Base-by-base conservation (phyloP, 2,329 filamentous ascomycete species). In the Apiospora aurea region DNA sequence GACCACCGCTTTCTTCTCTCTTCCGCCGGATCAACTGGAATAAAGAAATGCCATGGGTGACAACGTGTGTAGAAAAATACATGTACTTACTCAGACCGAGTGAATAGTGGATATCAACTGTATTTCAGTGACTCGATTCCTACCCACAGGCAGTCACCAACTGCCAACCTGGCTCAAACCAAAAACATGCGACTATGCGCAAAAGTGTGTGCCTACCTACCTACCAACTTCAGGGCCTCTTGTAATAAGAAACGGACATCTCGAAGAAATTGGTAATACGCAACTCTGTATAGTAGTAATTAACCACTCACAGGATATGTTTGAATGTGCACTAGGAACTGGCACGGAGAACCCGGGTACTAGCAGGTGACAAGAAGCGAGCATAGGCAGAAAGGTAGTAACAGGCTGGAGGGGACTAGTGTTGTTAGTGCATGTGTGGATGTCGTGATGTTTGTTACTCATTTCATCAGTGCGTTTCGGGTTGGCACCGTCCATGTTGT, bases 381-480 rank as follows among this genome's bases (percentile, higher is more conserved):
- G 29, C 53, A n/a, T 38, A 64, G 57, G 18, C 57, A 64, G 53
- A 38, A 11, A 64, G 34, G 49, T 24, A 51, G 2, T 43, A 41
- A 51, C 18, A 41, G 34, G 29, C 34, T 51, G 29, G 57, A 64
- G 29, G 6, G 16, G 34, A 16, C 57, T 64, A 64, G 57, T 64
- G 57, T 18, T 64, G 57, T 41, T 64, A 64, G 57, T 64, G 8
- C 11, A 18, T 4, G 16, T 24, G 57, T 41, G 34, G 34, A 24
- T 64, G 57, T 64, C 34, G 57, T 64, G 57, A 61, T 61, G 53
- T 61, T 61, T 41, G 57, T 41, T 41, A 34, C 57, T 64, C 57
- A 64, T 64, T 41, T 64, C 34, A 64, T 64, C 57, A 24, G 21
- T 64, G 57, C 57, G 57, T 64, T 64, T 64, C 57, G 57, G 57